Base-by-base conservation (phyloP, 1,284 basidiomycete genomes). In the Ceraceosorus guamensis region DNA sequence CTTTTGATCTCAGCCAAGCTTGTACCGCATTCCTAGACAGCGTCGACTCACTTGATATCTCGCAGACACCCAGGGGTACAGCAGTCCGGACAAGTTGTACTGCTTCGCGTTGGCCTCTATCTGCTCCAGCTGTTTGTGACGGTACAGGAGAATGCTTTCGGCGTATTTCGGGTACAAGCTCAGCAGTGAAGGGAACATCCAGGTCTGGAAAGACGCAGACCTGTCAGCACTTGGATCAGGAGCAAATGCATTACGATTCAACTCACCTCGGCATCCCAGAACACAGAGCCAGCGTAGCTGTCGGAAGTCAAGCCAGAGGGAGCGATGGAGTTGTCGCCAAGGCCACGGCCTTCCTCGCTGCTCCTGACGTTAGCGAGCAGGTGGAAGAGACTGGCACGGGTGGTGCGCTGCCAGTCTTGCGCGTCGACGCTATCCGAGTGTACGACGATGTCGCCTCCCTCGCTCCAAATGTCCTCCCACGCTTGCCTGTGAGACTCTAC, bases 61-160 rank as follows among this genome's bases (percentile, higher is more conserved):
- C n/a, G n/a, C n/a, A n/a, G 52, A 56, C 0, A 60, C 63, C 70
- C 70, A 73, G 0, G 70, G 70, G 48, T 71, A 73, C 7, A 73
- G 37, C 16, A 66, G 58, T 10, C 67, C 68, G 2, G 46, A 33
- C 4, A 52, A 46, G 50, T 59, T 57, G 34, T 52, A 57, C 35
- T 47, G 53, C 43, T 57, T 51, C 30, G 56, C 56, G 18, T 57
- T 57, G 18, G 32, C 41, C 5, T 35, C 46, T 10, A 45, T 33
- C 41, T 53, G 52, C 6, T 16, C 24, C 18, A 53, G 46, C 18
- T 44, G 13, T 13, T 62, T 61, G 50, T 51, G 50, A 6, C 67
- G 61, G 59, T 65, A 71, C 55, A 69, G 62, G 56, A 64, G 46
- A 49, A 68, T 60, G n/a, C 43, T 59, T 56, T 70, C 64, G 37